phyloP scores from a whole-genome alignment of 495 filamentous ascomycete species.

The Lasiosphaeria miniovina region DNA sequence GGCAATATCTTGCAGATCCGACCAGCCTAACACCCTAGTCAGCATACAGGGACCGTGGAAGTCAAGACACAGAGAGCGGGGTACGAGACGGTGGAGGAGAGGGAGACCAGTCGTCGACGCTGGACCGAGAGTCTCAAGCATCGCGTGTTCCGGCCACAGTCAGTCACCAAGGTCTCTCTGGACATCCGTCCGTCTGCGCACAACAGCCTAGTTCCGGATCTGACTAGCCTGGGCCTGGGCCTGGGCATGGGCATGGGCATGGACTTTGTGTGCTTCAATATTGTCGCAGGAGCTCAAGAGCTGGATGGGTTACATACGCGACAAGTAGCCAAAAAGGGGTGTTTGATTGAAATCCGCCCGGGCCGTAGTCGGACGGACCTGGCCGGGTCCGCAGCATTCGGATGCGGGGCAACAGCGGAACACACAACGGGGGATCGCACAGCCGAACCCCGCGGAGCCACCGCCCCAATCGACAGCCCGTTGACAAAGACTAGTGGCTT shows the following conservation, averaged over 20 bases:
- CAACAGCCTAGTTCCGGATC: not conserved
- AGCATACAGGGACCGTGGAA: too few species aligned
- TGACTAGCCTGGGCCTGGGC: not conserved
- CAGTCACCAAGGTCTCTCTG: not conserved
- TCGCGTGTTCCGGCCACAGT: not conserved
- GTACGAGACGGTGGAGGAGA: too few species aligned
- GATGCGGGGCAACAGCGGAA: conserved; percentile 21
- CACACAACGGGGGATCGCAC: conserved; percentile 13
- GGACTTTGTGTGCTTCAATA: not conserved
- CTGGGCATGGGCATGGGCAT: not conserved
- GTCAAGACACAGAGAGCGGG: too few species aligned
- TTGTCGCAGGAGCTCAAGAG: not conserved
- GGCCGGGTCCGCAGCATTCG: conserved; percentile 5
- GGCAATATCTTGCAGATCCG: conserved; percentile 16
- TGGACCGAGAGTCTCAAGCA: not conserved
- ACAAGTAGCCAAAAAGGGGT: not conserved
- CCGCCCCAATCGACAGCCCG: conserved; percentile 1
- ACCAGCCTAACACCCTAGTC: conserved; percentile 3
- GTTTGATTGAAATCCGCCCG: conserved; percentile 4
- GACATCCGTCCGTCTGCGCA: not conserved
- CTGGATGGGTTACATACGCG: not conserved
- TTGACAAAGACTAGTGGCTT: not conserved
- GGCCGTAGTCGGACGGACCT: conserved; percentile 11
- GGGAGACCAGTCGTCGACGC: not conserved
- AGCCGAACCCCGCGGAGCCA: not conserved